These are phyloP conservation scores for Irineochytrium annulatum DNA, from an alignment of 192 early-diverging fungal genomes.

Conservation along the genomic window DNA sequence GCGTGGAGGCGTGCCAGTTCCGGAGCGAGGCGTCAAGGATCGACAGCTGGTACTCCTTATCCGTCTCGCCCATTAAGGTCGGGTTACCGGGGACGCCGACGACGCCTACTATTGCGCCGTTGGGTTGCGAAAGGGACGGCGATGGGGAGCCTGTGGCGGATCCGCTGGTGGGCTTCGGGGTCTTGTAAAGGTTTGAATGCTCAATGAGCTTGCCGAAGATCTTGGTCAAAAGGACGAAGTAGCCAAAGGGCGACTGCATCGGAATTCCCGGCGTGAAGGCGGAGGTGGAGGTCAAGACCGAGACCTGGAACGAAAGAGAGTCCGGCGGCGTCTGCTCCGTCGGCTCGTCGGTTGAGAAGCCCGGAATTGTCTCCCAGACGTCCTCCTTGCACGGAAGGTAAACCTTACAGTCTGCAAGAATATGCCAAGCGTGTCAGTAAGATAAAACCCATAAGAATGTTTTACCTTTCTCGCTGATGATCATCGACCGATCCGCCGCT, in stretches of 20 bases:
- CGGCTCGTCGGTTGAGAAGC: slow-evolving; percentile 7
- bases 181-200: slow-evolving; percentile 26
- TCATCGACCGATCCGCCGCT: slow-evolving; percentile 33
- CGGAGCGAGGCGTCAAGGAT: slow-evolving; percentile 31
- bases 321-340: background rate
- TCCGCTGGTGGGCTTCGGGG: background rate
- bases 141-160: background rate
- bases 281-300: slow-evolving; percentile 26
- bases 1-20: slow-evolving; percentile 33
- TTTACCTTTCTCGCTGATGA: slow-evolving; percentile 33
- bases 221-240: slow-evolving; percentile 37
- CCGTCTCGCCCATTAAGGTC: background rate
- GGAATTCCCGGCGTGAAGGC: slow-evolving; percentile 32
- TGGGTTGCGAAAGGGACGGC: too few species aligned
- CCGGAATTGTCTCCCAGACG: slow-evolving; percentile 7
- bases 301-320: slow-evolving; percentile 15
- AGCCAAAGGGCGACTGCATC: slow-evolving; percentile 18
- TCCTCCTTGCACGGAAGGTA: slow-evolving; percentile 29
- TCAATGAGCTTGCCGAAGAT: slow-evolving; percentile 45
- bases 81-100: background rate
- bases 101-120: too few species aligned
- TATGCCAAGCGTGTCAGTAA: background rate
- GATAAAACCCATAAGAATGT: background rate
- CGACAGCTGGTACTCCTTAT: slow-evolving; percentile 33
- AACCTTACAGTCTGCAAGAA: slow-evolving; percentile 27